These are phyloP conservation scores for Globisporangium irregulare DNA, from an alignment of 352 stramenopile genomes.

Conservation along the genomic window DNA sequence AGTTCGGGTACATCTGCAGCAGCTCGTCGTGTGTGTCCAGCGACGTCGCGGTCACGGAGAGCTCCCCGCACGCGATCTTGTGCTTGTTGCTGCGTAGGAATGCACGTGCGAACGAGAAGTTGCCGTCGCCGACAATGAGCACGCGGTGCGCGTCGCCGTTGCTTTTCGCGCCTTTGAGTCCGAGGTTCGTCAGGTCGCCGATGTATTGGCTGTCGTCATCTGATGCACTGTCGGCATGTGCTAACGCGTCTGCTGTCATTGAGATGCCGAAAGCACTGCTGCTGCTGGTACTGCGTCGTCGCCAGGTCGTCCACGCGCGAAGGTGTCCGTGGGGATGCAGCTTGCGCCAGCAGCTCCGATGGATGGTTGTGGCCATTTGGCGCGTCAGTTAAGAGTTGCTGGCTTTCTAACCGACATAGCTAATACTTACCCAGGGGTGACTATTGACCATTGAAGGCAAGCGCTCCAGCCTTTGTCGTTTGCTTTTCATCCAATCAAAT, in stretches of 20 bases:
- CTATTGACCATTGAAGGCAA: slow-evolving; percentile 3
- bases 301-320: slow-evolving; percentile 5
- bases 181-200: slow-evolving; percentile 60
- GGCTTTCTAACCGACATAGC: background rate
- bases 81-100: slow-evolving; percentile 52
- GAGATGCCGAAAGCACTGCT: background rate
- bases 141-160: slow-evolving; percentile 25
- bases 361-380: slow-evolving; percentile 15
- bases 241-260: background rate
- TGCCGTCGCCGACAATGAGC: slow-evolving; percentile 79
- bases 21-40: slow-evolving; percentile 68
- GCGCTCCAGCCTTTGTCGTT: background rate
- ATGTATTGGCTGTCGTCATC: slow-evolving; percentile 5
- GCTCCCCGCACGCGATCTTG: slow-evolving; percentile 12
- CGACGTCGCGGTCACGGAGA: slow-evolving; percentile 58
- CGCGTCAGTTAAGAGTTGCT: slow-evolving; percentile 7
- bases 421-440: background rate
- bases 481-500: background rate
- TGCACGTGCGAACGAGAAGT: slow-evolving; percentile 82
- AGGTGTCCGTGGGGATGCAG: slow-evolving; percentile 7
- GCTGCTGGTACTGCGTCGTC: background rate
- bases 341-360: slow-evolving; percentile 11
- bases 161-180: slow-evolving; percentile 20
- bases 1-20: slow-evolving; percentile 70
- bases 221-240: background rate